Conservation (phyloP, 257 asterid genomes). For the Paulownia fortunei region DNA sequence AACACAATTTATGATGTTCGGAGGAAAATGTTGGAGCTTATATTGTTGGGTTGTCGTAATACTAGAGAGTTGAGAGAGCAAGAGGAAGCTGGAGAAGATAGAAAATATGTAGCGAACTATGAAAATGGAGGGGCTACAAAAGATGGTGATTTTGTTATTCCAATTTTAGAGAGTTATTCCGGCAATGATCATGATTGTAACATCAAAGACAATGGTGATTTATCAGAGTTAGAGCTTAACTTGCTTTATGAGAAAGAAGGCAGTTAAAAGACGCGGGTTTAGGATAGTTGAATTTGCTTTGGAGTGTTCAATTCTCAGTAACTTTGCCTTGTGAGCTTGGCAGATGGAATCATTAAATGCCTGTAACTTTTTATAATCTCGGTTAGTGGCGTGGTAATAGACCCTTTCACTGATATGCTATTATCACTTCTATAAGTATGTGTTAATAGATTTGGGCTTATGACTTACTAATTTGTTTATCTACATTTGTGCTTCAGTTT, state of each 20-base stretch:
- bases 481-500: neutral
- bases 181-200: neutral
- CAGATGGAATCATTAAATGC: neutral
- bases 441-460: neutral
- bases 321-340: neutral
- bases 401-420: neutral
- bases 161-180: conserved; percentile 50
- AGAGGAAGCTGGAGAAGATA: conserved; percentile 33
- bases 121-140: conserved; percentile 28
- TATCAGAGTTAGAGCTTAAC: neutral
- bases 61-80: conserved; percentile 49
- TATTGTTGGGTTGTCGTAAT: conserved; percentile 64
- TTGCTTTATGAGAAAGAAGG: neutral
- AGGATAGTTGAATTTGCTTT: neutral
- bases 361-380: neutral
- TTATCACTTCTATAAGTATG: neutral
- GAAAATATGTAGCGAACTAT: neutral
- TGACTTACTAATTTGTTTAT: neutral
- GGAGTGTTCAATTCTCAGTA: neutral
- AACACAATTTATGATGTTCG: conserved; percentile 59
- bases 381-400: too few relatives aligned
- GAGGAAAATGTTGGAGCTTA: conserved; percentile 67
- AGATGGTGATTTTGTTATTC: conserved; percentile 70
- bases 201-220: conserved; percentile 16
- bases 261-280: too few relatives aligned